Conservation (phyloP, 805 yeast genomes). For the Cyberlindnera suaveolens region DNA sequence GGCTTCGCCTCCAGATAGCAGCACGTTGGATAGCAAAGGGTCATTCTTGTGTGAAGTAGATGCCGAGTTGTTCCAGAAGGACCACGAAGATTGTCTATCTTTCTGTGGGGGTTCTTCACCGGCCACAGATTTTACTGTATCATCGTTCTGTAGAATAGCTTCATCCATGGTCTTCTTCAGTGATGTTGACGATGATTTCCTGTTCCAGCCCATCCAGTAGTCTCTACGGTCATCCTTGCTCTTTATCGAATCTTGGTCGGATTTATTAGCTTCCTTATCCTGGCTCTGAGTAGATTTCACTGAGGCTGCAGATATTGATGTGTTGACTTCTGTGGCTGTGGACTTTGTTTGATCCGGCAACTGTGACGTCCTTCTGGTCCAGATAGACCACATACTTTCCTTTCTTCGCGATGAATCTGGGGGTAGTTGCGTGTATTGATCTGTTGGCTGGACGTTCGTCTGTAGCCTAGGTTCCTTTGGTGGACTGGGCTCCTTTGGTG, state of each 20-base stretch:
- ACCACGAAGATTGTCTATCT: constrained; percentile 21
- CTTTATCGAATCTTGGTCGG: background rate
- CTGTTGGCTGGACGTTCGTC: constrained; percentile 5
- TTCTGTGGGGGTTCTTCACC: constrained; percentile 3
- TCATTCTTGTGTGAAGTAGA: constrained; percentile 3
- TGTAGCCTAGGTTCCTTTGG: background rate
- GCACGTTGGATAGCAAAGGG: constrained; percentile 13
- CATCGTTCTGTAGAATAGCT: constrained; percentile 5
- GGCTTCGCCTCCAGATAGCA: constrained; percentile 21
- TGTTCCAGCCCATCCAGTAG: constrained; percentile 20
- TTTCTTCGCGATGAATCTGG: background rate
- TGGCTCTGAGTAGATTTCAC: constrained; percentile 6
- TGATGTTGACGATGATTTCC: constrained; percentile 19
- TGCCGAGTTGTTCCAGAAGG: constrained; percentile 19
- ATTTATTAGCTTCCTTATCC: background rate
- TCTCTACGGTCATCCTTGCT: constrained; percentile 1
- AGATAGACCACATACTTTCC: constrained; percentile 12
- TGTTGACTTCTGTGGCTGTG: background rate
- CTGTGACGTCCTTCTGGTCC: constrained; percentile 6
- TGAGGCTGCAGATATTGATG: constrained; percentile 5
- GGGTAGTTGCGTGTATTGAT: background rate
- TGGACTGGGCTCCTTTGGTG: background rate
- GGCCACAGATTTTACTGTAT: constrained; percentile 9
- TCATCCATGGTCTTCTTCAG: constrained; percentile 14
- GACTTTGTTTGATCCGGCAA: constrained; percentile 2